Percentiles rank a stretch among this genome's conserved stretches.
phyloP scores from a whole-genome alignment of 306 rosid species.

The Astragalus membranaceus region DNA sequence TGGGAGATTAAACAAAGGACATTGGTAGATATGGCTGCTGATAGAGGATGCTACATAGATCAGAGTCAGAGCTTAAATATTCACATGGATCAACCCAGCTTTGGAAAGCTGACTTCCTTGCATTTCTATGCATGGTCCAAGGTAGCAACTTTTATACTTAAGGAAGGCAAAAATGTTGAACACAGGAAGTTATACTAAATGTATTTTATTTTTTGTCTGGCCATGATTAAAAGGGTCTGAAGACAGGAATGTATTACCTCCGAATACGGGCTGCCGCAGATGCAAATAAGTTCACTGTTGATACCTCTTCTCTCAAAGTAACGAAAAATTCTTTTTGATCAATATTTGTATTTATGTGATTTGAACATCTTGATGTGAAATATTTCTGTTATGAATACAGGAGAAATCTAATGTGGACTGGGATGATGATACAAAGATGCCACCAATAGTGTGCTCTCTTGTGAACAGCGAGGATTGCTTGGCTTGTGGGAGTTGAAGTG shows the following conservation, averaged over 20 bases:
- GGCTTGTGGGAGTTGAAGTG: conserved; percentile 69
- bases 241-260: conserved; percentile 86
- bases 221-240: conserved; percentile 48
- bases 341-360: neutral
- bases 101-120: no score
- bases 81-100: neutral
- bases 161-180: neutral
- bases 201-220: neutral
- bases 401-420: conserved; percentile 27
- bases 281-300: conserved; percentile 84
- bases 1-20: conserved; percentile 93
- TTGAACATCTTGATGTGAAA: neutral
- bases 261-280: conserved; percentile 74
- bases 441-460: conserved; percentile 79
- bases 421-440: conserved; percentile 50
- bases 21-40: conserved; percentile 78
- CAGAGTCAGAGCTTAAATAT: conserved; percentile 88
- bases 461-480: conserved; percentile 74
- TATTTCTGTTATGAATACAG: conserved; percentile 29
- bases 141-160: neutral
- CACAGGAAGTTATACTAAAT: neutral
- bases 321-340: neutral
- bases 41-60: conserved; percentile 81
- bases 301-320: conserved; percentile 54
- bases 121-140: no score